phyloP scores from a whole-genome alignment of 2,329 filamentous ascomycete genomes.

The Ceratocystis huliohia region DNA sequence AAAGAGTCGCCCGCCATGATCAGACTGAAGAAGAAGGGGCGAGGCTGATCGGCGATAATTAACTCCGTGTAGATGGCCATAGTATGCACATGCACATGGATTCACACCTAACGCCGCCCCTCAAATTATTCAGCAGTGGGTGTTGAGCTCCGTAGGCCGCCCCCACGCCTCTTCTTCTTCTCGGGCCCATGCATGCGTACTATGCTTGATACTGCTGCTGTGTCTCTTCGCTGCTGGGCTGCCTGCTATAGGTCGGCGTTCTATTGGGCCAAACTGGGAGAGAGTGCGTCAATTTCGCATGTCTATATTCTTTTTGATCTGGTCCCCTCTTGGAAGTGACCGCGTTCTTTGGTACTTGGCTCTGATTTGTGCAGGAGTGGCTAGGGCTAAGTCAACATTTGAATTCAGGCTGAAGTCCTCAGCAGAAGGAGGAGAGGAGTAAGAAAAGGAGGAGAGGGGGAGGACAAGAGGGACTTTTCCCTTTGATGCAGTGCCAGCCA shows the following conservation, averaged over 20 bases:
- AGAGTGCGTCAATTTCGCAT: not conserved
- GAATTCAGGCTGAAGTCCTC: slow-evolving; percentile 2
- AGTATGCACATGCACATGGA: not conserved
- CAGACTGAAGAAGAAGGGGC: not conserved
- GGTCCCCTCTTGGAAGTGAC: not conserved
- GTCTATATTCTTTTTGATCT: not conserved
- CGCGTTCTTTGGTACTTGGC: not conserved
- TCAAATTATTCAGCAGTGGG: not conserved
- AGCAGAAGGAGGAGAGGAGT: not conserved
- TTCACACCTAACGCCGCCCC: not conserved
- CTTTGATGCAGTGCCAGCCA: not conserved
- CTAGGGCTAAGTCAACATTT: not conserved
- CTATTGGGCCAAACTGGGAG: not conserved
- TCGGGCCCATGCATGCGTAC: not conserved
- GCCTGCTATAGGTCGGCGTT: not conserved
- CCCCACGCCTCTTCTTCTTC: not conserved
- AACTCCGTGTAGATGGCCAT: not conserved
- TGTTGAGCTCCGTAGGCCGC: not conserved
- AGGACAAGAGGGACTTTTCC: not conserved
- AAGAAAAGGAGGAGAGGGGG: not conserved
- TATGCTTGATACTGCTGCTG: not conserved
- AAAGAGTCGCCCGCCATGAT: not conserved
- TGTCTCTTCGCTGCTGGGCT: not conserved
- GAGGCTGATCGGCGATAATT: not conserved
- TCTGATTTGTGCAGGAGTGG: not conserved